Conservation (phyloP, 2,329 filamentous ascomycete species). For the Aspergillus sp. region DNA sequence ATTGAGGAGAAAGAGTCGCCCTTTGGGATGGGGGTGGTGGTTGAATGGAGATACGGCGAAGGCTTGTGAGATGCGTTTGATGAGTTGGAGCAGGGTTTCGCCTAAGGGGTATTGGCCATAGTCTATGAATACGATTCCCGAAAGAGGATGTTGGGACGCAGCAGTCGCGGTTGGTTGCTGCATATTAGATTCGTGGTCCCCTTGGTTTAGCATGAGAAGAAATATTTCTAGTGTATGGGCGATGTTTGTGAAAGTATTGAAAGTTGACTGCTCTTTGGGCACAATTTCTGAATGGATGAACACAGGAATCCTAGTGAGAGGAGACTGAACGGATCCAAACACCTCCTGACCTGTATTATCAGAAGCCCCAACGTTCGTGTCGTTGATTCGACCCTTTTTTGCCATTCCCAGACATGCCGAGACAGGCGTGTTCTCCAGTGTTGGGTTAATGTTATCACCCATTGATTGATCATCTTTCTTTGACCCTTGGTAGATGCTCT, state of each 20-base stretch:
- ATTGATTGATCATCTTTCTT: neutral
- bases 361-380: neutral
- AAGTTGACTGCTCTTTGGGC: neutral
- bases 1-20: conserved; percentile 36
- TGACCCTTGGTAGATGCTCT: neutral
- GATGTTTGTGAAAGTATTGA: neutral
- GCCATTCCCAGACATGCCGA: neutral
- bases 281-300: conserved; percentile 16
- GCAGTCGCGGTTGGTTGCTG: neutral
- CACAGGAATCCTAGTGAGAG: conserved; percentile 27
- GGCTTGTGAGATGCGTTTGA: conserved; percentile 14
- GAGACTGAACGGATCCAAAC: conserved; percentile 14
- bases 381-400: neutral
- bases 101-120: conserved; percentile 18
- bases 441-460: neutral
- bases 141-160: conserved; percentile 5
- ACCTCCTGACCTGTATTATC: neutral
- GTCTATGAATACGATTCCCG: conserved; percentile 31
- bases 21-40: conserved; percentile 16
- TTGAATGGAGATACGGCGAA: conserved; percentile 2
- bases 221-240: conserved; percentile 1
- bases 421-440: neutral
- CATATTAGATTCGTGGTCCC: neutral
- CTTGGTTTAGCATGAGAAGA: neutral
- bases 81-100: conserved; percentile 24